phyloP scores from a whole-genome alignment of 129 eudicot genomes.

The Rutidosis leptorrhynchoides region DNA sequence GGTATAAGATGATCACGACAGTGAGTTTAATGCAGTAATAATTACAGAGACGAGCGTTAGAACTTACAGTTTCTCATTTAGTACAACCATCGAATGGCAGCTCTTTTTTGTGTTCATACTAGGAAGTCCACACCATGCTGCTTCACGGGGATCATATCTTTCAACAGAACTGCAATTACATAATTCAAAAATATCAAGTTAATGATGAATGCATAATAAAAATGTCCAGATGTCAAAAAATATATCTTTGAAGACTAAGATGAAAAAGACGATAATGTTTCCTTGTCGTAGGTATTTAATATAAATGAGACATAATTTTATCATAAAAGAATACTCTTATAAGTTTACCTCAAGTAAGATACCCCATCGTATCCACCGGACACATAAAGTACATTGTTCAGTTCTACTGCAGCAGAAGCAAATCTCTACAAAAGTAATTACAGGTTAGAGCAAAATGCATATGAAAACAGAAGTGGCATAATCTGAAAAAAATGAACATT shows the following conservation, averaged over 20 bases:
- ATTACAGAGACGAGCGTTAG: background rate
- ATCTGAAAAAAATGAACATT: background rate
- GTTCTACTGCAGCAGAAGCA: slow-evolving; percentile 58
- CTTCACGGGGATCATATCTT: slow-evolving; percentile 79
- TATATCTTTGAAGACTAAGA: background rate
- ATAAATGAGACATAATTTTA: slow-evolving; percentile 1
- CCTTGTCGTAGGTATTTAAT: slow-evolving; percentile 1
- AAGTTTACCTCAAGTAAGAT: slow-evolving; percentile 56
- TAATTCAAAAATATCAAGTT: background rate
- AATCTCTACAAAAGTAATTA: slow-evolving; percentile 46
- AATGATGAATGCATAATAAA: background rate
- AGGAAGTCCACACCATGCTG: slow-evolving; percentile 44
- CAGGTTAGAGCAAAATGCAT: background rate
- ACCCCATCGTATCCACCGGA: slow-evolving; percentile 79
- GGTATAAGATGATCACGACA: slow-evolving; percentile 1
- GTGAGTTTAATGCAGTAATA: background rate
- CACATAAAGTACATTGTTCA: slow-evolving; percentile 61
- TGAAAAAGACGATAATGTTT: slow-evolving; percentile 17
- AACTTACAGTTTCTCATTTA: slow-evolving; percentile 70
- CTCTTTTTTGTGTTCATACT: slow-evolving; percentile 61
- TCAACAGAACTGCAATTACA: slow-evolving; percentile 57
- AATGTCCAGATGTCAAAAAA: background rate
- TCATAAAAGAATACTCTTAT: background rate
- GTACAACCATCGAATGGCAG: slow-evolving; percentile 64
- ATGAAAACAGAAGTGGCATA: background rate